Evolutionary conservation across 306 rosid species (phyloP).

Genomic region (Trichosanthes truncata): DNA sequence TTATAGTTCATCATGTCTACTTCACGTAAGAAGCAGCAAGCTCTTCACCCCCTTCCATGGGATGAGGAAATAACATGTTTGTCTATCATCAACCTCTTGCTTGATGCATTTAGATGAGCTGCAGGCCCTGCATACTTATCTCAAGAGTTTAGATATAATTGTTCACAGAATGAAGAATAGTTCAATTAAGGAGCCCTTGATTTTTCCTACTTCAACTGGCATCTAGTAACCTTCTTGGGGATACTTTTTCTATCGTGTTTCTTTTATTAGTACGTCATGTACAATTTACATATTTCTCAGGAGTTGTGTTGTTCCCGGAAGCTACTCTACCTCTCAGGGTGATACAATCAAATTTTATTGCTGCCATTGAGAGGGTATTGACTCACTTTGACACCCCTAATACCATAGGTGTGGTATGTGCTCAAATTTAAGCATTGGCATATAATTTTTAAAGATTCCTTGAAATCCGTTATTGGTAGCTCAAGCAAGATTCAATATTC

Average conservation of each 20-base stretch:
- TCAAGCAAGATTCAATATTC: constrained; percentile 11
- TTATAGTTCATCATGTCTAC: neutral
- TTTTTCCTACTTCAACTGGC: neutral
- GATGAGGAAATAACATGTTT: neutral
- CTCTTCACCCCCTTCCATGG: neutral
- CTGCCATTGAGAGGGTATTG: constrained; percentile 59
- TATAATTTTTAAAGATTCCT: neutral
- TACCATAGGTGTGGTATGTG: constrained; percentile 82
- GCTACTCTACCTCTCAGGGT: constrained; percentile 87
- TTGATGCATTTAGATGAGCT: neutral
- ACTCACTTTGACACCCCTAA: constrained; percentile 56
- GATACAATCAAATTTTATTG: constrained; percentile 45
- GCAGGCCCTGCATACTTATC: neutral
- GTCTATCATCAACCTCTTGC: neutral
- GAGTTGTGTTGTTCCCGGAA: constrained; percentile 89
- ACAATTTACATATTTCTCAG: constrained; percentile 30
- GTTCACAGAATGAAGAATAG: neutral
- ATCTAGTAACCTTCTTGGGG: neutral
- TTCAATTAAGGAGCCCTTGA: constrained; percentile 1
- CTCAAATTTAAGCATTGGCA: neutral
- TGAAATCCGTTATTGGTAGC: neutral
- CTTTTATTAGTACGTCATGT: neutral
- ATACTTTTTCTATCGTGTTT: neutral
- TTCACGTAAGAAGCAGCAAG: neutral
- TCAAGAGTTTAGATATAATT: neutral